Percentiles rank a stretch among this genome's conserved stretches.
phyloP scores from a whole-genome alignment of 2,329 filamentous ascomycete genomes.

The Fusarium pseudograminearum region DNA sequence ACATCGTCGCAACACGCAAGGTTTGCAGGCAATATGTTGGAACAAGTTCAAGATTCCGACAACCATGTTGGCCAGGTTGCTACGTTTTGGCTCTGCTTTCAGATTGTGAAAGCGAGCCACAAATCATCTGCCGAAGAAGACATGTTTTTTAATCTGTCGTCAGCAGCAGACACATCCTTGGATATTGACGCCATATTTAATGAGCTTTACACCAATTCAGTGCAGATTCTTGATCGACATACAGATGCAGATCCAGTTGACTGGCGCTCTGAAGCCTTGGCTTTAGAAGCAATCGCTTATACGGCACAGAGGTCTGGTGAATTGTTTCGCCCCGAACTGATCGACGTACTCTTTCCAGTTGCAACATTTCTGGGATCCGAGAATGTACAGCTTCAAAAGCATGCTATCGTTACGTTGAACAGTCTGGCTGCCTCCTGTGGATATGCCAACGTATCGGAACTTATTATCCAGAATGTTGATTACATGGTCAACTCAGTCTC shows the following conservation, averaged over 20 bases:
- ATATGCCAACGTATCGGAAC: conserved; percentile 78
- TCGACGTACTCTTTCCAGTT: conserved; percentile 92
- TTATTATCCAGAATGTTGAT: conserved; percentile 92
- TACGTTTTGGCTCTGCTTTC: conserved; percentile 83
- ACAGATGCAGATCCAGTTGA: conserved; percentile 65
- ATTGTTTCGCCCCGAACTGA: conserved; percentile 84
- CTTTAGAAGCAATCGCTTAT: conserved; percentile 83
- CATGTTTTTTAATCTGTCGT: conserved; percentile 71
- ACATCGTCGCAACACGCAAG: conserved; percentile 69
- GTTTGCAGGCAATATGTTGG: conserved; percentile 74
- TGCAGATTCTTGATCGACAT: conserved; percentile 69
- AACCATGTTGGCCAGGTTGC: conserved; percentile 72
- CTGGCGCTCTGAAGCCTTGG: conserved; percentile 81
- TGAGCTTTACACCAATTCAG: conserved; percentile 77
- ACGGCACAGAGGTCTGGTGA: conserved; percentile 75
- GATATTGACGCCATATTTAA: conserved; percentile 64
- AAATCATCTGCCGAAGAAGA: conserved; percentile 67
- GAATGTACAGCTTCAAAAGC: conserved; percentile 75
- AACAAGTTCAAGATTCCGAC: conserved; percentile 67
- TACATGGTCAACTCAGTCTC: conserved; percentile 96
- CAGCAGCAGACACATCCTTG: conserved; percentile 53
- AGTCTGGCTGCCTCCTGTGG: conserved; percentile 79
- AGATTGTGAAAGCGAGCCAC: conserved; percentile 72
- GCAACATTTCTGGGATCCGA: conserved; percentile 85
- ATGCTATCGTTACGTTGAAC: conserved; percentile 87